Evolutionary conservation across 73 alveolate genomes (phyloP), one percentile per base, ranked within the genome.

Genomic region (Paramecium sonneborni): DNA sequence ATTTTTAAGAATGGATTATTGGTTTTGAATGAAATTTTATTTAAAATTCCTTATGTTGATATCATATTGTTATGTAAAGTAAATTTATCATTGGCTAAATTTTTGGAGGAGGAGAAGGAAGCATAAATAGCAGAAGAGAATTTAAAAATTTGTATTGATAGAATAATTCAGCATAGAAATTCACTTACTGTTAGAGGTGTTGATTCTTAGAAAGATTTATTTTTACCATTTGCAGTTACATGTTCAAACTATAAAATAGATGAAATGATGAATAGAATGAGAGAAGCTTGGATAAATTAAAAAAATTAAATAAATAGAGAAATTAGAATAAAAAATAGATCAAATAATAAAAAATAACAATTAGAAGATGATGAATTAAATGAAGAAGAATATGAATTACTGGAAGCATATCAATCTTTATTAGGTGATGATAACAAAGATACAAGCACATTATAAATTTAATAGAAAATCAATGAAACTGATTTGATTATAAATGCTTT

Each of bases 311-410:
- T 86, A 58, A 96, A 28, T 94, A 95, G 93, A 93, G 96, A 85
- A 94, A 97, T 92, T 96, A 97, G 95, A 93, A 34, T 95, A 26
- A 84, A 95, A 48, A 97, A 93, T 74, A 95, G 87, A 72, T 37
- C 88, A 62, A 86, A 86, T n/a, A 56, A 35, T 24, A 62, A 76
- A 85, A 38, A 93, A 85, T 95, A 95, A 21, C 87, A 93, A 56
- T 92, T 97, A 20, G 99, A 96, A 57, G 97, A 96, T 28, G 99
- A 97, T 93, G 96, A 97, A 68, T 91, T 94, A 68, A 97, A 96
- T 56, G 99, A 97, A 79, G 99, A 97, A 86, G 97, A 97, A 82
- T 93, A 93, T 62, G 99, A 97, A 93, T 96, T 96, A 30, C 92
- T 94, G 69, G 95, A 94, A 92, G 93, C 93, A n/a, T 62, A 57